These are phyloP conservation scores for Ceratocystis smalleyi DNA, from an alignment of 2,329 filamentous ascomycete species.

Conservation along the genomic window DNA sequence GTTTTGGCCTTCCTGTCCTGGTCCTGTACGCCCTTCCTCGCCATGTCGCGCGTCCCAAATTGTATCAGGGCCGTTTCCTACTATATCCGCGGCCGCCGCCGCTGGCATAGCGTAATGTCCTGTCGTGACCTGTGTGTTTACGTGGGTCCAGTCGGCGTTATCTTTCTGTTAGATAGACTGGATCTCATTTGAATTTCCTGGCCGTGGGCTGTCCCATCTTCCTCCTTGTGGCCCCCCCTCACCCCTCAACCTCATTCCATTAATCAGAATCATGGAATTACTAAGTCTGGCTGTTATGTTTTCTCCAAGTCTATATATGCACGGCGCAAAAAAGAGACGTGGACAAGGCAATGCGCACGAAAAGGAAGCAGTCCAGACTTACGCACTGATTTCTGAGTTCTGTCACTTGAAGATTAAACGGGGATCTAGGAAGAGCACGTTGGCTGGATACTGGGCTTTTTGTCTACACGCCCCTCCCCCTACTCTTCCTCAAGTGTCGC, in stretches of 20 bases:
- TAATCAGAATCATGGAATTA: background rate
- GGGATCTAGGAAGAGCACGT: background rate
- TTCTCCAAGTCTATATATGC: background rate
- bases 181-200: background rate
- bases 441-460: background rate
- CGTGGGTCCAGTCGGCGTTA: background rate
- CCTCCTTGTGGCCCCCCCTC: background rate
- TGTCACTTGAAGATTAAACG: background rate
- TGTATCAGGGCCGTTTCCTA: background rate
- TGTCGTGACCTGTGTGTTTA: background rate
- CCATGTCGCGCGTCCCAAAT: background rate
- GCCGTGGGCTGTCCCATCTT: background rate
- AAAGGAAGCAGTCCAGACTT: background rate
- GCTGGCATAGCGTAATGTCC: background rate
- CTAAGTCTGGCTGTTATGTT: background rate
- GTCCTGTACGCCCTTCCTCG: background rate
- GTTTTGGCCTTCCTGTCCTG: background rate
- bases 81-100: background rate
- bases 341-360: background rate
- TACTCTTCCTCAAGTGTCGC: background rate
- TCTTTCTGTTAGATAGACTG: background rate
- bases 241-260: background rate
- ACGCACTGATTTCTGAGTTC: background rate
- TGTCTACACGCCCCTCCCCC: background rate
- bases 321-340: background rate